phyloP scores from a whole-genome alignment of 768 basidiomycete genomes.

The Naganishia kalamii region DNA sequence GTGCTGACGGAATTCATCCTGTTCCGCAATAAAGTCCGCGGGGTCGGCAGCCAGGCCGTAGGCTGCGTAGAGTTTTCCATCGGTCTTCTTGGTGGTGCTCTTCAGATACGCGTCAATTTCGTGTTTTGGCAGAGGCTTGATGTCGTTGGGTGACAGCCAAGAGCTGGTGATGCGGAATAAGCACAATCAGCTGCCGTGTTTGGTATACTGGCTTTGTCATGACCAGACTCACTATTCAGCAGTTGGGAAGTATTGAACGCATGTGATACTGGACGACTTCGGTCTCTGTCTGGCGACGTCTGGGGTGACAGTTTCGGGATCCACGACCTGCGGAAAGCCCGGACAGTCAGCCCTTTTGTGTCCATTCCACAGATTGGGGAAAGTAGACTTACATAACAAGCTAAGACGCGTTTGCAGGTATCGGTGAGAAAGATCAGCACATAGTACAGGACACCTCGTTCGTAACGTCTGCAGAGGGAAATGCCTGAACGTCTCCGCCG shows the following conservation, averaged over 20 bases:
- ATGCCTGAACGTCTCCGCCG: too few relatives aligned
- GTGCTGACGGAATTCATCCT: constrained; percentile 25
- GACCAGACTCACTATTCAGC: constrained; percentile 75
- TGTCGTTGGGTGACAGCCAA: constrained; percentile 76
- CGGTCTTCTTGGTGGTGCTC: constrained; percentile 64
- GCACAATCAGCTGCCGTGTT: background rate
- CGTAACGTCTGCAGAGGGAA: too few relatives aligned
- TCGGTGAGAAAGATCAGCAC: too few relatives aligned
- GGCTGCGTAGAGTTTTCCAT: constrained; percentile 66
- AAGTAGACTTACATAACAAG: too few relatives aligned
- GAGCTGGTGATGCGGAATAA: constrained; percentile 52
- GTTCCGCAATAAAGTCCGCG: constrained; percentile 54
- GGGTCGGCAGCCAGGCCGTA: constrained; percentile 72
- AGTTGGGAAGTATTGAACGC: constrained; percentile 81
- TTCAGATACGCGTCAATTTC: constrained; percentile 79
- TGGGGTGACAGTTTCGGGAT: constrained; percentile 56
- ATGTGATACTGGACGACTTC: constrained; percentile 68
- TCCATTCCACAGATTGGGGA: background rate
- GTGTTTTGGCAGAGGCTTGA: constrained; percentile 66
- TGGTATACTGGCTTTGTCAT: background rate
- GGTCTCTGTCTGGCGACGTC: constrained; percentile 67
- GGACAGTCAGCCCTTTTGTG: background rate
- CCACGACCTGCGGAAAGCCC: constrained; percentile 59
- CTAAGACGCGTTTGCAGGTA: too few relatives aligned
- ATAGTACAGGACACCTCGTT: too few relatives aligned